Base-by-base conservation (phyloP, 768 basidiomycete genomes). In the Mycena chlorophos region DNA sequence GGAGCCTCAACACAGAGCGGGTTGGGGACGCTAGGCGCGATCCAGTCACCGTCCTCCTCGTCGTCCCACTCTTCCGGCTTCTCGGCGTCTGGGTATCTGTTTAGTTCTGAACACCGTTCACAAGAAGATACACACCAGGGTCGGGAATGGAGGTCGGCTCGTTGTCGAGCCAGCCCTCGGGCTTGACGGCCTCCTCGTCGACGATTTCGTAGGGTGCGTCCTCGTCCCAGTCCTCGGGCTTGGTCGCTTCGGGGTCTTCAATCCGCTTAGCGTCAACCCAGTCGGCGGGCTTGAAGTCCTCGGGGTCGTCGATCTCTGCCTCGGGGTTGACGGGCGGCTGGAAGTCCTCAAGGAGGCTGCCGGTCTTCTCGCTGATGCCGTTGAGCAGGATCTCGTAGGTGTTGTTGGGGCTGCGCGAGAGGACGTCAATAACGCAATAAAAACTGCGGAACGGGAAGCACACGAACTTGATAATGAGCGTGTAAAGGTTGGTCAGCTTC, bases 31-130 rank as follows among this genome's bases (percentile, higher is more conserved):
- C 85, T 85, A 27, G 97, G 95, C 5, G 95, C 82, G 61, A 98
- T 84, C 94, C 94, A 99, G 69, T 98, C 96, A 71, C 97, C 97
- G 64, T 99, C 96, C 70, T 98, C 97, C 69, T 98, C 97, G 65
- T 98, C 96, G 66, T 97, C 94, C 97, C 97, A 99, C 72, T 99
- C 97, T 69, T 99, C 97, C 5, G 97, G 97, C 78, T 97, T 98
- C 73, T 87, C 84, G 37, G 91, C 84, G 61, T 93, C 91, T 85
- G 54, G 2, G 62, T n/a, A 34, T 26, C 45, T 43, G 16, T 19
- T 23, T n/a, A 39, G 16, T n/a, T n/a, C n/a, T n/a, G 6, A 48
- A 38, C n/a, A 29, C 16, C 37, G 1, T 8, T 28, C 30, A 25
- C 17, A 29, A 30, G 43, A 47, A 29, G 20, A 38, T 19, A 64